A percentile compares a stretch with the other conserved stretches of the same genome.
These are phyloP conservation scores for Globisporangium splendens DNA, from an alignment of 352 stramenopile genomes.

Conservation along the genomic window DNA sequence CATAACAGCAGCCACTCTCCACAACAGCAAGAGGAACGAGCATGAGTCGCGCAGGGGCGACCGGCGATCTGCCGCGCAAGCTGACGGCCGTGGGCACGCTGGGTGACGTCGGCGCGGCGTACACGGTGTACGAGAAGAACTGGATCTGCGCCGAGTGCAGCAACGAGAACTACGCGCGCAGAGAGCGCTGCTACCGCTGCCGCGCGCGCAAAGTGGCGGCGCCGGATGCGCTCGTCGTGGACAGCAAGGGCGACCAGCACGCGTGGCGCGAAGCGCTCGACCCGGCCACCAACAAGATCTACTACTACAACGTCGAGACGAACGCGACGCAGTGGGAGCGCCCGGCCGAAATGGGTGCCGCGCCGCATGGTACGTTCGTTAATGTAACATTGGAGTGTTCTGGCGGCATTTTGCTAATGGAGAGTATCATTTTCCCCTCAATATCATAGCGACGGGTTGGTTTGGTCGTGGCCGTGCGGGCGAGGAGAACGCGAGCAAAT, in stretches of 20 bases:
- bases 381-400: background rate
- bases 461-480: slow-evolving; percentile 90
- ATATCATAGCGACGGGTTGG: slow-evolving; percentile 78
- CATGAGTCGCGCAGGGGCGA: slow-evolving; percentile 18
- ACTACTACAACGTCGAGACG: slow-evolving; percentile 92
- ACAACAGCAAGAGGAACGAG: background rate
- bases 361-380: slow-evolving; percentile 54
- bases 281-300: slow-evolving; percentile 86
- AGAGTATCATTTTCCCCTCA: background rate
- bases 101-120: slow-evolving; percentile 79
- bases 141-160: slow-evolving; percentile 84
- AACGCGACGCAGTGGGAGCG: slow-evolving; percentile 88
- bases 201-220: slow-evolving; percentile 65
- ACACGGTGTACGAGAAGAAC: slow-evolving; percentile 89
- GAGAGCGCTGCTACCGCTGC: slow-evolving; percentile 77
- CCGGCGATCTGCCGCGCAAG: slow-evolving; percentile 40
- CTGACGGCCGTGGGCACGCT: slow-evolving; percentile 77
- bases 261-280: slow-evolving; percentile 91
- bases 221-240: slow-evolving; percentile 53
- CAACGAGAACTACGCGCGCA: slow-evolving; percentile 84
- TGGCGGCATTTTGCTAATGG: background rate
- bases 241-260: slow-evolving; percentile 47
- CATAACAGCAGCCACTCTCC: background rate
- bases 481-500: slow-evolving; percentile 57
- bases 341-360: slow-evolving; percentile 87